Conservation (phyloP, 2,329 filamentous ascomycete genomes). For the Dactylellina leptospora region DNA sequence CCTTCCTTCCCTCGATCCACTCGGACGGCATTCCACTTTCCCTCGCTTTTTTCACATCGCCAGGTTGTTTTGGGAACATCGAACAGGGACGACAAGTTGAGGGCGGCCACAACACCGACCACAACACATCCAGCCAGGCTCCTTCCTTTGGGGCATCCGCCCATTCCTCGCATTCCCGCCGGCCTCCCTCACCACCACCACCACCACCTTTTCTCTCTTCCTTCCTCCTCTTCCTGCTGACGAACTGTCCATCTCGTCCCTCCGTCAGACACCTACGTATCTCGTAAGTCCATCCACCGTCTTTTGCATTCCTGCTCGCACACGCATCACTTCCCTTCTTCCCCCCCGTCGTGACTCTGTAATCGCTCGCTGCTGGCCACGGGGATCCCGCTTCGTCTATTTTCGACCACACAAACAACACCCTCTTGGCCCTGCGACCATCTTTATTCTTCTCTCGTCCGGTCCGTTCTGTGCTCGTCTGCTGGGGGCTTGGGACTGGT, state of each 20-base stretch:
- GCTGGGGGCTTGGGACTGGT: background rate
- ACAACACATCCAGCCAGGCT: slow-evolving; percentile 37
- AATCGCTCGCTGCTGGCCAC: no score
- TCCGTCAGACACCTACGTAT: background rate
- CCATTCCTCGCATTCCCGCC: slow-evolving; percentile 40
- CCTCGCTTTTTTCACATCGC: background rate
- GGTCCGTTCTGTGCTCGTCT: background rate
- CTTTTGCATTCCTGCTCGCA: background rate
- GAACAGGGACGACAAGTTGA: background rate
- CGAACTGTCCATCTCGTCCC: slow-evolving; percentile 9
- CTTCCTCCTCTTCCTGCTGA: slow-evolving; percentile 23
- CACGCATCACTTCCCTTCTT: background rate
- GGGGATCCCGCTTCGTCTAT: slow-evolving; percentile 2
- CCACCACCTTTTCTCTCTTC: slow-evolving; percentile 24
- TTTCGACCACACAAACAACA: slow-evolving; percentile 9
- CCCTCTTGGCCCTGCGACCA: no score
- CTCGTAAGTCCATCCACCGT: no score
- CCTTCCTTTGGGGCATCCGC: slow-evolving; percentile 12
- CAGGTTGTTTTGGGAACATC: background rate
- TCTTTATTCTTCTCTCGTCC: background rate
- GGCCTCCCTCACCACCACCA: slow-evolving; percentile 15
- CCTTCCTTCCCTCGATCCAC: no score
- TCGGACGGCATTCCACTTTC: background rate
- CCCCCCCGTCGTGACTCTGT: background rate
- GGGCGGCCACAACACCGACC: slow-evolving; percentile 6